These are phyloP conservation scores for Penicillium paxilli DNA, from an alignment of 495 filamentous ascomycete genomes.

Conservation along the genomic window DNA sequence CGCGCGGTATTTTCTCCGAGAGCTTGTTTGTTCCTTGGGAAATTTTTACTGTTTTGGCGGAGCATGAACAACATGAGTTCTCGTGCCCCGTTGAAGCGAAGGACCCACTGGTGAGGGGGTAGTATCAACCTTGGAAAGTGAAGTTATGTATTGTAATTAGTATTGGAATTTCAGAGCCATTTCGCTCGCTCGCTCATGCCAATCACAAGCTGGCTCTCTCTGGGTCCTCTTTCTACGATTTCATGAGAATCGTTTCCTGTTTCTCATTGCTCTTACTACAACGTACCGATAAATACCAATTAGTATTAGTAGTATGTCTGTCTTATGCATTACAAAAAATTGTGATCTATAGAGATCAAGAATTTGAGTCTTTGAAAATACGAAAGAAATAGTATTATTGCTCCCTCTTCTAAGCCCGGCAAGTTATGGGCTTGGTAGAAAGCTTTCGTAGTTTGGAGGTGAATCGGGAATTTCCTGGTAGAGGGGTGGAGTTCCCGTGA, in stretches of 20 bases:
- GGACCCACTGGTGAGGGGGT: not conserved
- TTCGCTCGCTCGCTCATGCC: too few species aligned
- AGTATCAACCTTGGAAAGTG: not conserved
- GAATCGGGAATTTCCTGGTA: constrained; percentile 14
- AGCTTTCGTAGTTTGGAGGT: constrained; percentile 10
- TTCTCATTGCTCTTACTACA: too few species aligned
- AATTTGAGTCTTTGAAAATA: too few species aligned
- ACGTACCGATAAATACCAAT: too few species aligned
- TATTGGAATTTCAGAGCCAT: too few species aligned
- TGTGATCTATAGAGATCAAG: too few species aligned
- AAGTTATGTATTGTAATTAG: not conserved
- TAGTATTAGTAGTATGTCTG: too few species aligned
- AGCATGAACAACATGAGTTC: not conserved
- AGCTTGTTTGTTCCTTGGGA: not conserved
- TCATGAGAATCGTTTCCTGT: too few species aligned
- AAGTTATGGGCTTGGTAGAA: not conserved
- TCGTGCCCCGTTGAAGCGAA: not conserved
- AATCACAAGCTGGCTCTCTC: too few species aligned
- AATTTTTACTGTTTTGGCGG: not conserved
- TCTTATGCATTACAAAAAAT: too few species aligned
- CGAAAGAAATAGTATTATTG: not conserved
- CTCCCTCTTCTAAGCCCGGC: not conserved
- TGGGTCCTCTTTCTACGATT: too few species aligned
- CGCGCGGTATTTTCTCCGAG: not conserved
- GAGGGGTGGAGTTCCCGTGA: constrained; percentile 4